A percentile compares a stretch with the other conserved stretches of the same genome.
phyloP scores from a whole-genome alignment of 768 basidiomycete species.

The Phylloporus sp. region DNA sequence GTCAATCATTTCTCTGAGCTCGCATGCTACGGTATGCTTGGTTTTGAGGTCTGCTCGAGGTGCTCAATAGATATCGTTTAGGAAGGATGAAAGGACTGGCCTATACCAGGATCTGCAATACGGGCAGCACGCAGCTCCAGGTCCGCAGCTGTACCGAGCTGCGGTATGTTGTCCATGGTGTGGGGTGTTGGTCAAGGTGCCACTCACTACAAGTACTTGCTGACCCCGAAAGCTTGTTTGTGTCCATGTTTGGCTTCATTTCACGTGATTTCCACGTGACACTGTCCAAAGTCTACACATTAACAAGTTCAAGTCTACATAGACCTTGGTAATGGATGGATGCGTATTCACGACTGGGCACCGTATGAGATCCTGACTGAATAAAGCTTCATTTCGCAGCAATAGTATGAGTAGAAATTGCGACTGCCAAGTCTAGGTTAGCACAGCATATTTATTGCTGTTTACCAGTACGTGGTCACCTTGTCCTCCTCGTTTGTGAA shows the following conservation, averaged over 20 bases:
- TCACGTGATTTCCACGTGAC: conserved; percentile 34
- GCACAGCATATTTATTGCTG: conserved; percentile 12
- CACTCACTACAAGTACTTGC: not conserved
- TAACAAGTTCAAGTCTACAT: too few relatives aligned
- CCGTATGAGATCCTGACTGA: too few relatives aligned
- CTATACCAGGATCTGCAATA: conserved; percentile 72
- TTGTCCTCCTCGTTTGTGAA: not conserved
- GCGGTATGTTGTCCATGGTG: conserved; percentile 43
- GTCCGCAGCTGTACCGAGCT: conserved; percentile 49
- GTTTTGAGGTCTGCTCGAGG: conserved; percentile 58
- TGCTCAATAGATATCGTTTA: not conserved
- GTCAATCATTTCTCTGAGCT: conserved; percentile 80
- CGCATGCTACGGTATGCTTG: conserved; percentile 66
- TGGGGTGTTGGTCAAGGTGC: conserved; percentile 1
- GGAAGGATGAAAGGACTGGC: conserved; percentile 33
- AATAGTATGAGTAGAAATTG: not conserved
- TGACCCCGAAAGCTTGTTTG: conserved; percentile 34
- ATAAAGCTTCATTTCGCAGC: too few relatives aligned
- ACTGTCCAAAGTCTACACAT: too few relatives aligned
- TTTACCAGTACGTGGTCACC: conserved; percentile 8
- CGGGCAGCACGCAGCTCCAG: conserved; percentile 68
- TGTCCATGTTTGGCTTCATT: conserved; percentile 24
- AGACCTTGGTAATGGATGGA: too few relatives aligned
- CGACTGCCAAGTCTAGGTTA: not conserved
- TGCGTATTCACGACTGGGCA: too few relatives aligned